Base-by-base conservation (phyloP, 805 yeast genomes). In the Nakazawaea pomicola region DNA sequence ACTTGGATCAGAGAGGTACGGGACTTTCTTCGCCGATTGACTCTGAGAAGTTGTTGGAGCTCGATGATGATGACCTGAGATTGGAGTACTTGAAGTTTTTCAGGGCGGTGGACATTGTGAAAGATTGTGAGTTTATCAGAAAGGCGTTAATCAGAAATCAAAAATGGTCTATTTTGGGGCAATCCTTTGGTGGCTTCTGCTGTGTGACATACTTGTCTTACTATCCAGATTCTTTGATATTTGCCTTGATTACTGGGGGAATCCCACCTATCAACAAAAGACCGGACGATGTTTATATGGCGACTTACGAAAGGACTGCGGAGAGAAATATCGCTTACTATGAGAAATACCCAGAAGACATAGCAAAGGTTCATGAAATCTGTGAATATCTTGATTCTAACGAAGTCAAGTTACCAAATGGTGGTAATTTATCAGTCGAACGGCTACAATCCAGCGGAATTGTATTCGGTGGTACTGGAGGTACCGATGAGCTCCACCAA, bases 1-100 rank as follows among this genome's bases (percentile, higher is more conserved):
- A 62, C 30, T 55, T 74, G 36, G 83, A 77, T 57, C 83, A 77
- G 52, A 56, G 83, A 50, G 83, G 83, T n/a, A 77, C 83, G 1
- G 83, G 83, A 0, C 53, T 70, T 19, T 70, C 78, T 35, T 58
- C 70, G 3, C 69, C 76, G 1, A 51, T 78, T 15, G 74, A 72
- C 34, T 52, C 57, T 2, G 51, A 47, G 3, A 52, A 60, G 0
- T 20, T 60, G 6, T 14, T 28, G 3, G 46, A 48, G 9, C 41
- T 42, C 12, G 52, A 49, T 0, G 43, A 49, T 3, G 43, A 54
- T 6, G 56, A 56, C 4, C 49, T 45, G 2, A 73, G 68, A 42
- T 52, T 75, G 20, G 52, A 61, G 6, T 74, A 62, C 46, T 43
- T 77, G 8, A 43, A 62, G 27, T 55, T 67, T 41, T 77, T 75